These are phyloP conservation scores for Aphanomyces euteiches DNA, from an alignment of 352 stramenopile genomes.

Conservation along the genomic window DNA sequence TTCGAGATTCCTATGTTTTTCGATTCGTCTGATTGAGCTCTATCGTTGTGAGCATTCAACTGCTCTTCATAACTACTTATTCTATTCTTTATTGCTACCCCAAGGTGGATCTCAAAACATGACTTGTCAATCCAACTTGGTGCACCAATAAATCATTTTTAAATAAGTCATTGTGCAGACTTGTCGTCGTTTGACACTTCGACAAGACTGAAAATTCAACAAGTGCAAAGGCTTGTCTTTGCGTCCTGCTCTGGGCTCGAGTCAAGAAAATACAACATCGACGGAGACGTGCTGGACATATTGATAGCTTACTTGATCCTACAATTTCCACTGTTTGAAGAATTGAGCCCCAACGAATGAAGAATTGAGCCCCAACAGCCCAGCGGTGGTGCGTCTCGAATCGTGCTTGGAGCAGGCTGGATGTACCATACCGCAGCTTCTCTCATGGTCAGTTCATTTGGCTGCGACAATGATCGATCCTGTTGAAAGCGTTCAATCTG, in stretches of 20 bases:
- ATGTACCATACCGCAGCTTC: neutral
- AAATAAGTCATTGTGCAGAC: neutral
- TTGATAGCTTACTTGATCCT: constrained; percentile 1
- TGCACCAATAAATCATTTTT: no score
- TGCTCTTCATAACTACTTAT: no score
- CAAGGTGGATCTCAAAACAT: no score
- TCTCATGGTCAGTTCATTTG: neutral
- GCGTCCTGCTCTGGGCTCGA: neutral
- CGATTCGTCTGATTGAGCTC: no score
- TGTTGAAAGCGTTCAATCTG: neutral
- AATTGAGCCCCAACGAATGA: no score
- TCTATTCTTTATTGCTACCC: no score
- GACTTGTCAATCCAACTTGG: no score
- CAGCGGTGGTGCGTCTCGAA: neutral
- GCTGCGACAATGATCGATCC: neutral
- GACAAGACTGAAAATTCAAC: neutral
- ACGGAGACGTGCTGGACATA: neutral
- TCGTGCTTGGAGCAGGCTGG: neutral
- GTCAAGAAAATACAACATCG: neutral
- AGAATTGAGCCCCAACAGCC: neutral
- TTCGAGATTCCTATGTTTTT: no score
- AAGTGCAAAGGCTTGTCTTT: neutral
- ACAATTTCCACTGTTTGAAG: neutral
- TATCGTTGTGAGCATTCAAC: no score
- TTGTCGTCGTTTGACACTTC: neutral